Evolutionary conservation across 2,329 filamentous ascomycete species (phyloP).

Genomic region (Diaporthe australafricana): DNA sequence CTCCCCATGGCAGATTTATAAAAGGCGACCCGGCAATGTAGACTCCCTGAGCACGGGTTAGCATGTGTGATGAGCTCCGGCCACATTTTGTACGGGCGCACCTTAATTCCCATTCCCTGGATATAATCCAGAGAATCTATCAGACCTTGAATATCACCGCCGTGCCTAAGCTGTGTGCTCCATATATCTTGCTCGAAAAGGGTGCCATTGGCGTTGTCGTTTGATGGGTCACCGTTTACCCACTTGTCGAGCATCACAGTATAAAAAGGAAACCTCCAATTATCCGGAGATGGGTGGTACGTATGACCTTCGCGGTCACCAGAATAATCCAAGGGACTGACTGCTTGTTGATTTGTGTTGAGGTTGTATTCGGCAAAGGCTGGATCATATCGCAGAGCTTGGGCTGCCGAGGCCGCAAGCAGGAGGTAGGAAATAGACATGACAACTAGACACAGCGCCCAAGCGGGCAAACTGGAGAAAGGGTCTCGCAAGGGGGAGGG

Average conservation of each 20-base stretch:
- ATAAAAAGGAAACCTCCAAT: constrained; percentile 75
- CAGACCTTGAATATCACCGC: constrained; percentile 69
- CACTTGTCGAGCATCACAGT: constrained; percentile 72
- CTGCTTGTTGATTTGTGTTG: constrained; percentile 67
- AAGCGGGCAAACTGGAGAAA: constrained; percentile 29
- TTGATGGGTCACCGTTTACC: constrained; percentile 73
- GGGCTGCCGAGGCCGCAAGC: constrained; percentile 36
- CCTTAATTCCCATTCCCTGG: constrained; percentile 73
- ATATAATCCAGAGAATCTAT: constrained; percentile 72
- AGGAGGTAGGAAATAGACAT: constrained; percentile 38
- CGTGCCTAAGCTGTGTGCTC: constrained; percentile 71
- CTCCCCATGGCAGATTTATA: constrained; percentile 72
- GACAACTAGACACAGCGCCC: constrained; percentile 34
- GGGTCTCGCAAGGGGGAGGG: background rate
- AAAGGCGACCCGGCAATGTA: constrained; percentile 72
- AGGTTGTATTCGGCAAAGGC: constrained; percentile 63
- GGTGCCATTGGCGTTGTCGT: constrained; percentile 73
- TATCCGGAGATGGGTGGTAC: constrained; percentile 66
- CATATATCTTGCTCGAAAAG: constrained; percentile 69
- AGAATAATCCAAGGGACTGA: constrained; percentile 65
- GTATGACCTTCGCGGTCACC: constrained; percentile 64
- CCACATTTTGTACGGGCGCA: constrained; percentile 39
- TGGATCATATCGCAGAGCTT: constrained; percentile 42
- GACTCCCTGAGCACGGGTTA: constrained; percentile 54
- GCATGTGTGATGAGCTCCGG: background rate